Percentiles rank a stretch among this genome's conserved stretches.
These are phyloP conservation scores for Cryptococcus maquisensis DNA, from an alignment of 1,284 basidiomycete genomes.

Conservation along the genomic window DNA sequence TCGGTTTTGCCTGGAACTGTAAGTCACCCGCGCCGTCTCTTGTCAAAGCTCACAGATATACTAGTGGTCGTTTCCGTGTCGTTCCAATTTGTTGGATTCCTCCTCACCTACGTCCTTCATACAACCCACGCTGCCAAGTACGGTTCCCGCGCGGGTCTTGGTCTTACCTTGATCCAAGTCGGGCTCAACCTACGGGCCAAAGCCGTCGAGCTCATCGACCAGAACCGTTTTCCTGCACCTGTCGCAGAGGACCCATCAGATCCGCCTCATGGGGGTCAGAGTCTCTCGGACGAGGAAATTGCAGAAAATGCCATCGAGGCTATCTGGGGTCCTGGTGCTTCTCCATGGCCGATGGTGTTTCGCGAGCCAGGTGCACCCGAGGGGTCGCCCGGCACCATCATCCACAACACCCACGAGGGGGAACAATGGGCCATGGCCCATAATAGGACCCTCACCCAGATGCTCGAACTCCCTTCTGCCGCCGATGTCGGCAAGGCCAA, in stretches of 20 bases:
- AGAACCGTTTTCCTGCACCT: slow-evolving; percentile 36
- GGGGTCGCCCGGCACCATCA: slow-evolving; percentile 19
- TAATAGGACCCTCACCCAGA: slow-evolving; percentile 37
- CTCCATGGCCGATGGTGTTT: slow-evolving; percentile 25
- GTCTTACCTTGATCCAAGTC: slow-evolving; percentile 88
- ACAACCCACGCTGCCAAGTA: slow-evolving; percentile 93
- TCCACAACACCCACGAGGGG: slow-evolving; percentile 50
- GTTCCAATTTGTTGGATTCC: slow-evolving; percentile 95
- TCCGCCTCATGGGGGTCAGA: slow-evolving; percentile 19
- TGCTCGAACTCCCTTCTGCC: slow-evolving; percentile 37
- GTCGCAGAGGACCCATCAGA: slow-evolving; percentile 34
- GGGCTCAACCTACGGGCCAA: slow-evolving; percentile 73
- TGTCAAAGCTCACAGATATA: not conserved
- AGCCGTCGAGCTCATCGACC: slow-evolving; percentile 44
- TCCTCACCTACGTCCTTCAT: slow-evolving; percentile 87
- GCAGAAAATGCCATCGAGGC: slow-evolving; percentile 40
- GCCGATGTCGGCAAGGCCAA: slow-evolving; percentile 51
- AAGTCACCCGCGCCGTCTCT: slow-evolving; percentile 8
- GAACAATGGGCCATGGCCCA: slow-evolving; percentile 42
- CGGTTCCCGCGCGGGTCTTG: slow-evolving; percentile 89
- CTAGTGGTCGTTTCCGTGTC: slow-evolving; percentile 77
- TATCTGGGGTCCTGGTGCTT: slow-evolving; percentile 33
- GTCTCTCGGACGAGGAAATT: slow-evolving; percentile 22
- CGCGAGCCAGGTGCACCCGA: slow-evolving; percentile 17
- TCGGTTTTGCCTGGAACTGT: slow-evolving; percentile 50